phyloP scores from a whole-genome alignment of 2,329 filamentous ascomycete species.

The Fusarium staphyleae region DNA sequence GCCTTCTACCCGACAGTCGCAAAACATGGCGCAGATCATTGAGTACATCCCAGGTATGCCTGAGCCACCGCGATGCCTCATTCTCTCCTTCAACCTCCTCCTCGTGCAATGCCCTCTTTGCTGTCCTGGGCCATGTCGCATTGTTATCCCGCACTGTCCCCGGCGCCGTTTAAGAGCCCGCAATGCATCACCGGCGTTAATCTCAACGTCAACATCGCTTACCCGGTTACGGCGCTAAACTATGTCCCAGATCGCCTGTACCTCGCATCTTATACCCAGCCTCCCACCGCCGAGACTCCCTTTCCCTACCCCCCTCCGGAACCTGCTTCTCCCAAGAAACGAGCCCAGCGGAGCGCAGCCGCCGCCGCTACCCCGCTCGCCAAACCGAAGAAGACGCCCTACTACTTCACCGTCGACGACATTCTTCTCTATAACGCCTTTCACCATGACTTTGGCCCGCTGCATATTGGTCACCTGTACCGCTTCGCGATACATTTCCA shows the following conservation, averaged over 20 bases:
- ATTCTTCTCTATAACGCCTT: constrained; percentile 96
- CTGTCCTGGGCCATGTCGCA: constrained; percentile 42
- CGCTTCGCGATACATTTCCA: constrained; percentile 96
- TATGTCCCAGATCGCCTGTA: constrained; percentile 82
- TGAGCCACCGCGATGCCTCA: not conserved
- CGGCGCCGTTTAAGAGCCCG: constrained; percentile 15
- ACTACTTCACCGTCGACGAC: constrained; percentile 96
- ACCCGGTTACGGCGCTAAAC: constrained; percentile 37
- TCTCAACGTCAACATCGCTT: constrained; percentile 14
- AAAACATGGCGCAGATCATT: constrained; percentile 84
- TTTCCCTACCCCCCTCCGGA: constrained; percentile 88
- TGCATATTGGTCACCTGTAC: constrained; percentile 97
- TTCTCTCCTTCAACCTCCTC: constrained; percentile 6
- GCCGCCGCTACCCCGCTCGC: constrained; percentile 48
- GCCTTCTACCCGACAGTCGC: constrained; percentile 57
- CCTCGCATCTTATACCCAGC: constrained; percentile 86
- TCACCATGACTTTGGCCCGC: constrained; percentile 95
- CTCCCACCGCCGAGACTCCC: constrained; percentile 80
- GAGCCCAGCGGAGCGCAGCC: constrained; percentile 65
- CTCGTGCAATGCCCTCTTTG: constrained; percentile 19
- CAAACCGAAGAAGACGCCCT: constrained; percentile 63
- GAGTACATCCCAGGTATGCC: constrained; percentile 91
- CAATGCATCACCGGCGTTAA: constrained; percentile 17
- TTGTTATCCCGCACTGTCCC: constrained; percentile 38
- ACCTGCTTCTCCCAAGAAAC: constrained; percentile 53